Evolutionary conservation across 148 eudicot genomes (phyloP), one percentile per base, ranked within the genome.

Genomic region (Camellia lanceoleosa): DNA sequence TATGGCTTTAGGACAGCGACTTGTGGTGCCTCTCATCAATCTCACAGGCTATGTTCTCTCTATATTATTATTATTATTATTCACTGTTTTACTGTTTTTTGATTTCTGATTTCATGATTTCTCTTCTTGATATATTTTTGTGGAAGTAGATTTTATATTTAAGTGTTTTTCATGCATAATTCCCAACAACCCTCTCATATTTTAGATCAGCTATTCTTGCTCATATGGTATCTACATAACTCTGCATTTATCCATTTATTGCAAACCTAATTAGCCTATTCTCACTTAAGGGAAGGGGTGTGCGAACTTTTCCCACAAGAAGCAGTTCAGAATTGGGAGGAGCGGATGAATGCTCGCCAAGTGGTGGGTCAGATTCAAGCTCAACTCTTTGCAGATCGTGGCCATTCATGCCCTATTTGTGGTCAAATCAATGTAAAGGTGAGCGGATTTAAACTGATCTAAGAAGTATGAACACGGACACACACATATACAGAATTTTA

Each of bases 291-390:
- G 91, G 84, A 72, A 9, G 95, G 90, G 73, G 60, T 0, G 0
- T 96, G 99, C 75, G 94, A 90, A 52, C 97, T 93, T 68, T 96
- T 96, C 84, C 92, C 98, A n/a, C 82, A 78, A 52, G 90, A 83
- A 81, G 74, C 56, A 78, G 74, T 93, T 78, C 83, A 83, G 66
- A 71, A 23, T 59, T 96, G 99, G 99, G 92, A 90, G 68, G 91
- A 81, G 71, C 84, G 78, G 68, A 64, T 90, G 51, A 93, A 92
- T 83, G 84, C 12, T 38, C 92, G 91, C 42, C 93, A 89, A 79
- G 54, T 80, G 41, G 10, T 83, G 47, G 92, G 90, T 73, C 98
- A 89, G 90, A 41, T 84, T 84, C 89, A 83, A 23, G 89, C 84
- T 65, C 73, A 81, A 73, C 52, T 89, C n/a, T 81, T 83, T 84